Evolutionary conservation across 164 flowering plant genomes (phyloP).

Genomic region (Aristolochia contorta): DNA sequence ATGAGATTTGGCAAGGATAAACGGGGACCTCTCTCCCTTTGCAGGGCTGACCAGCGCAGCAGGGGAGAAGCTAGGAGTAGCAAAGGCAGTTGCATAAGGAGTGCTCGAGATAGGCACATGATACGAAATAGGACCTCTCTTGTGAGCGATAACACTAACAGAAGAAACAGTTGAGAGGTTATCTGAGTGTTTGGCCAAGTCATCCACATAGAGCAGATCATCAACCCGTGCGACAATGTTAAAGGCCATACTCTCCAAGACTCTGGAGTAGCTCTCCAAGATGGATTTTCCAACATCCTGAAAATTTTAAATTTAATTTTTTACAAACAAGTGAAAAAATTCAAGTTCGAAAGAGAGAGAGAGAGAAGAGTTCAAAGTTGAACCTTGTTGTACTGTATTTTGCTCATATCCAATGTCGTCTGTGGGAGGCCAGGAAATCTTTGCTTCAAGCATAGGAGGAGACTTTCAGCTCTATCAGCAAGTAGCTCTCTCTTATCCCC

Average conservation of each 20-base stretch:
- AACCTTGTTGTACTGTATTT: constrained; percentile 95
- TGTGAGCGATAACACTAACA: constrained; percentile 52
- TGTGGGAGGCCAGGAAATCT: constrained; percentile 83
- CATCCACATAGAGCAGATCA: constrained; percentile 85
- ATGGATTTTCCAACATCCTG: constrained; percentile 97
- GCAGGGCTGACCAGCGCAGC: constrained; percentile 49
- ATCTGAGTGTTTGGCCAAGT: constrained; percentile 57
- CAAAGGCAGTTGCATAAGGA: constrained; percentile 44
- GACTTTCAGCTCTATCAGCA: constrained; percentile 83
- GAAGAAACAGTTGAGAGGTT: constrained; percentile 42
- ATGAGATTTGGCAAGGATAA: constrained; percentile 34
- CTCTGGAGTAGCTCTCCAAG: constrained; percentile 97
- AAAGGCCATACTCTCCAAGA: constrained; percentile 89
- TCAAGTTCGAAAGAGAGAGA: background rate
- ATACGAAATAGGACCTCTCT: constrained; percentile 42
- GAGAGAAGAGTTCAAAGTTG: background rate
- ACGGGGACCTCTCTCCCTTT: constrained; percentile 55
- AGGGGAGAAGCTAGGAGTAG: constrained; percentile 59
- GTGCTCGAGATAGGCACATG: constrained; percentile 59
- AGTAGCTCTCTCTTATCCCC: constrained; percentile 77
- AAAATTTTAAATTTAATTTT: constrained; percentile 1
- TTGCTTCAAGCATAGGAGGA: constrained; percentile 78
- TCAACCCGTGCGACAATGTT: constrained; percentile 85
- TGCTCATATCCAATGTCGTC: constrained; percentile 78
- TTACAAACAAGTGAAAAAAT: background rate